Conservation (phyloP, 306 rosid species). For the Vicia sativa region DNA sequence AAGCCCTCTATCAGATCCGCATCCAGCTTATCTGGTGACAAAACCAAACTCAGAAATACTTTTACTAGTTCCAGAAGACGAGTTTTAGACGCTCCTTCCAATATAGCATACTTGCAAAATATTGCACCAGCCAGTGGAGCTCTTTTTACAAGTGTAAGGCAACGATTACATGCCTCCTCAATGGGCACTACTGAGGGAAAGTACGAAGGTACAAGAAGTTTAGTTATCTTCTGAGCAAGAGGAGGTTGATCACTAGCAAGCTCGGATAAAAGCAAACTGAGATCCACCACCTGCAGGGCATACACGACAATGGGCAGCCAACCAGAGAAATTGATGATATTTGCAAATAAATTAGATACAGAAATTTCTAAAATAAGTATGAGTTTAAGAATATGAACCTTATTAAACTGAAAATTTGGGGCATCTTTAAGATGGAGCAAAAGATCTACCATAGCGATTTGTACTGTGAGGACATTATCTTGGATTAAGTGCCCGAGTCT, state of each 20-base stretch:
- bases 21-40: slow-evolving; percentile 57
- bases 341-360: slow-evolving; percentile 29
- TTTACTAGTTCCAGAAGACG: slow-evolving; percentile 71
- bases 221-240: slow-evolving; percentile 81
- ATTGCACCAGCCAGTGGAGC: slow-evolving; percentile 91
- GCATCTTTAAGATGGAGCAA: slow-evolving; percentile 67
- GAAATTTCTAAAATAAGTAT: slow-evolving; percentile 5
- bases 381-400: slow-evolving; percentile 50
- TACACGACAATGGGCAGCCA: slow-evolving; percentile 26
- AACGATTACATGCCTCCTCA: slow-evolving; percentile 88
- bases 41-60: slow-evolving; percentile 56
- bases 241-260: slow-evolving; percentile 76
- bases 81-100: slow-evolving; percentile 72
- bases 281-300: slow-evolving; percentile 63
- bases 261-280: slow-evolving; percentile 61
- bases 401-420: slow-evolving; percentile 77
- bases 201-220: slow-evolving; percentile 79
- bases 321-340: slow-evolving; percentile 19
- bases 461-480: slow-evolving; percentile 59
- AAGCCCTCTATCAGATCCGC: slow-evolving; percentile 68
- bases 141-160: slow-evolving; percentile 74
- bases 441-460: slow-evolving; percentile 70
- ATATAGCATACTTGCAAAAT: slow-evolving; percentile 69
- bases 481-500: slow-evolving; percentile 76
- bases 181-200: slow-evolving; percentile 70